Conservation (phyloP, 1,139 yeast genomes). For the Zygoascus meyerae region DNA sequence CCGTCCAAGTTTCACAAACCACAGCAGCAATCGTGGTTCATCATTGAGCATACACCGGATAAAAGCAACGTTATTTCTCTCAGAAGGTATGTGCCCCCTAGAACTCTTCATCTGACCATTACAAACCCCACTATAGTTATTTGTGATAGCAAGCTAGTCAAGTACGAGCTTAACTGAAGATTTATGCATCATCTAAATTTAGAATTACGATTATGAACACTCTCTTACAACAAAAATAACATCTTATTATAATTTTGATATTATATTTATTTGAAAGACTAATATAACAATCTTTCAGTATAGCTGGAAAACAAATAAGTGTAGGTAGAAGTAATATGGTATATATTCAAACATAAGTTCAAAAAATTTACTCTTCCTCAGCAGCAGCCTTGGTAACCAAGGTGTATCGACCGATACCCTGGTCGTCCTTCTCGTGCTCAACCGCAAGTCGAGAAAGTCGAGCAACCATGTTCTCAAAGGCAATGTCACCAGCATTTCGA, state of each 20-base stretch:
- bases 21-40: slow-evolving; percentile 94
- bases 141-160: slow-evolving; percentile 6
- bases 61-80: neutral
- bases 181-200: neutral
- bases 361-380: slow-evolving; percentile 28
- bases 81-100: slow-evolving; percentile 8
- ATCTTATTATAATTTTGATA: slow-evolving; percentile 1
- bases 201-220: no score
- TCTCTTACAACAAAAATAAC: neutral
- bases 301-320: slow-evolving; percentile 3
- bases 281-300: neutral
- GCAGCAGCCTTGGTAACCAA: slow-evolving; percentile 30
- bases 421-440: slow-evolving; percentile 33
- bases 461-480: slow-evolving; percentile 35
- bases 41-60: slow-evolving; percentile 48
- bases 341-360: slow-evolving; percentile 1
- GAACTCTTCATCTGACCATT: slow-evolving; percentile 7
- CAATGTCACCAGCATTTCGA: slow-evolving; percentile 30
- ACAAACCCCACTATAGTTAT: slow-evolving; percentile 5
- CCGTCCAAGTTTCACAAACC: slow-evolving; percentile 80
- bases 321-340: slow-evolving; percentile 1
- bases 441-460: slow-evolving; percentile 35
- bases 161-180: neutral
- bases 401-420: slow-evolving; percentile 31
- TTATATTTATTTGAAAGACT: neutral